Evolutionary conservation across 129 eudicot species (phyloP).

Genomic region (Rutidosis leptorrhynchoides): DNA sequence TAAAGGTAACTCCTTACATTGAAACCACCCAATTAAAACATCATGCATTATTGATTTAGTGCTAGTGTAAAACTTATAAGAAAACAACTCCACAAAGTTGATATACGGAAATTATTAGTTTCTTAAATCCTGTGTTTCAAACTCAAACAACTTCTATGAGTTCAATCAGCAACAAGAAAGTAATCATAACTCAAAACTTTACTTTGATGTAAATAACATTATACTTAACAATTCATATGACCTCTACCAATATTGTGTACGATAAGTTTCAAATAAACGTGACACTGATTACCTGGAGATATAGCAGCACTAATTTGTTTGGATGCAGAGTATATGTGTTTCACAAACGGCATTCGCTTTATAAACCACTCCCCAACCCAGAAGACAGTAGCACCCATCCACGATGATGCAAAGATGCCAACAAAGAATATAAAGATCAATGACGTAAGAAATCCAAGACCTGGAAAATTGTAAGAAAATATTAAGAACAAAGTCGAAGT

Average conservation of each 20-base stretch:
- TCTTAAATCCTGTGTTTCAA: background rate
- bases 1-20: background rate
- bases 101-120: background rate
- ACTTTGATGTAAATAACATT: background rate
- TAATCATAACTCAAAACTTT: background rate
- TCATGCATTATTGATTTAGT: background rate
- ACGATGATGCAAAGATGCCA: constrained; percentile 84
- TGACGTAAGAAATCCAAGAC: constrained; percentile 86
- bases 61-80: background rate
- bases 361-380: constrained; percentile 86
- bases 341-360: constrained; percentile 79
- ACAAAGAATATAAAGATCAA: constrained; percentile 73
- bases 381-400: constrained; percentile 84
- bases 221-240: background rate
- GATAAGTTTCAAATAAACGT: constrained; percentile 4
- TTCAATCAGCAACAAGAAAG: constrained; percentile 4
- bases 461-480: constrained; percentile 33
- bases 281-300: constrained; percentile 60
- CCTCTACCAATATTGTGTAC: background rate
- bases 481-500: background rate
- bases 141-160: background rate
- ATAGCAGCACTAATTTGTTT: constrained; percentile 91
- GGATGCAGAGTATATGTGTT: constrained; percentile 80
- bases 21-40: background rate
- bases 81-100: constrained; percentile 9